These are phyloP conservation scores for Suillus luteus DNA, from an alignment of 768 basidiomycete species.

Conservation along the genomic window DNA sequence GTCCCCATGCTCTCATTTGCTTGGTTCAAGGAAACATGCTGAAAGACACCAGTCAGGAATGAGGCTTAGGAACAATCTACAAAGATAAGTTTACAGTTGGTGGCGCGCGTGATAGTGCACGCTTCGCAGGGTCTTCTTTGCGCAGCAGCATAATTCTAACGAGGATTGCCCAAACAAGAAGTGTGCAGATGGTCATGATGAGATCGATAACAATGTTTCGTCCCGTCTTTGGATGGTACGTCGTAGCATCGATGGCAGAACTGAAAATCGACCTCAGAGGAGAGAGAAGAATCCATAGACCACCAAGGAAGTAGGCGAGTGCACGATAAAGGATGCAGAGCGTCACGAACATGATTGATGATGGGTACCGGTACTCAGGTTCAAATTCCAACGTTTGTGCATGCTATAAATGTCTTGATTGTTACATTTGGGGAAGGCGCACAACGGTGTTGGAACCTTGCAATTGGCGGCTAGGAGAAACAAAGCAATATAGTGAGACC, in stretches of 20 bases:
- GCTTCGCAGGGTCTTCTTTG: background rate
- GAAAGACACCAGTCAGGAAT: background rate
- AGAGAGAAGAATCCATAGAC: background rate
- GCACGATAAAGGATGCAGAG: conserved; percentile 1
- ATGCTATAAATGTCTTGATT: background rate
- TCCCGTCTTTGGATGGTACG: background rate
- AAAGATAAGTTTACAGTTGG: background rate
- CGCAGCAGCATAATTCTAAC: background rate
- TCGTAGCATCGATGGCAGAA: background rate
- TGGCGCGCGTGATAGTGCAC: background rate
- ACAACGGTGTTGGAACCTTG: background rate
- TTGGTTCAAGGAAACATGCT: conserved; percentile 1
- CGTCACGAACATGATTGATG: background rate
- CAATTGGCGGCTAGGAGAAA: background rate
- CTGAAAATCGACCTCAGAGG: background rate
- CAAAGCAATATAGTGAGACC: background rate
- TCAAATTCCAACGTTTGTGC: background rate
- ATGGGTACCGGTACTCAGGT: background rate
- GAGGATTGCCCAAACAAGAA: background rate
- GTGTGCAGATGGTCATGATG: background rate
- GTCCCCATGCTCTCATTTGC: background rate
- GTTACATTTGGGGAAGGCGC: background rate
- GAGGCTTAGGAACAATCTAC: background rate
- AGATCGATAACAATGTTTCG: background rate
- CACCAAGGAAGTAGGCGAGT: background rate